phyloP scores from a whole-genome alignment of 345 rosid genomes.

The Garcia nutans region DNA sequence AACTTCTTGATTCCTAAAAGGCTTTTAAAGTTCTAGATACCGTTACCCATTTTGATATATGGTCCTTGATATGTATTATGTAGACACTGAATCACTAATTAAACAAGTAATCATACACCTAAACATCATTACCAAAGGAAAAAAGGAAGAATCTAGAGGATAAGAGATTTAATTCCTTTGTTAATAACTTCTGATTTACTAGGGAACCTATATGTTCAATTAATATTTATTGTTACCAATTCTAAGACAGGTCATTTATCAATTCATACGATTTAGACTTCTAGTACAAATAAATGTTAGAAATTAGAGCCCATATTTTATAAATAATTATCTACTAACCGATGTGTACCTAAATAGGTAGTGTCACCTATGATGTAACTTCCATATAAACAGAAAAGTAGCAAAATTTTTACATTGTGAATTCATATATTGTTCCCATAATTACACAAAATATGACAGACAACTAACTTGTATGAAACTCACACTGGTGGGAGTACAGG shows the following conservation, averaged over 20 bases:
- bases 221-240: background rate
- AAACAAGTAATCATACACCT: background rate
- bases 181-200: background rate
- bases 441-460: background rate
- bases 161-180: background rate
- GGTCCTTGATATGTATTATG: background rate
- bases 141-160: background rate
- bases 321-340: background rate
- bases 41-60: background rate
- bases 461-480: constrained; percentile 26
- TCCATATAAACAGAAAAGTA: background rate
- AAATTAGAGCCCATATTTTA: background rate
- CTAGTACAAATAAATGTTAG: background rate
- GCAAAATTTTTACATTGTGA: background rate
- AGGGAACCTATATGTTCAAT: background rate
- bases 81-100: background rate
- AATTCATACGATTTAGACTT: background rate
- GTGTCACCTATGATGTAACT: background rate
- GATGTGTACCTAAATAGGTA: background rate
- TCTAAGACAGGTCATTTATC: background rate
- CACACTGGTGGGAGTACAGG: constrained; percentile 83
- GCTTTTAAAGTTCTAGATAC: background rate
- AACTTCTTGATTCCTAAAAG: background rate
- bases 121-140: background rate
- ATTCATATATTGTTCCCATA: too few species aligned